A percentile compares a stretch with the other conserved stretches of the same genome.
phyloP scores from a whole-genome alignment of 768 basidiomycete genomes.

The Cyclocybe aegerita region DNA sequence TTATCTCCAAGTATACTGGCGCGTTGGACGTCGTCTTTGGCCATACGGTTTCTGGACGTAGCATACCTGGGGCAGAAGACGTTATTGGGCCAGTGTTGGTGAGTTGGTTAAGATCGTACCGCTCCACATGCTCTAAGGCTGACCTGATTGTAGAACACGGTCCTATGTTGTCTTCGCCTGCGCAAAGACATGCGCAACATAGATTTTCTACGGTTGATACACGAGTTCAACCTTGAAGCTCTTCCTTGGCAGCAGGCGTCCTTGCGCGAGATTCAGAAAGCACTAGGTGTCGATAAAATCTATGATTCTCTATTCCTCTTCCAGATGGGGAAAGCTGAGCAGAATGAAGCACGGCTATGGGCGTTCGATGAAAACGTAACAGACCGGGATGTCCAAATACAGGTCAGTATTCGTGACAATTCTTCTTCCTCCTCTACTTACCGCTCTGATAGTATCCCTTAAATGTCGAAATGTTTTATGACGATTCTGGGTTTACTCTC shows the following conservation, averaged over 20 bases:
- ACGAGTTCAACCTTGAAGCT: constrained; percentile 35
- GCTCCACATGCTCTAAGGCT: neutral
- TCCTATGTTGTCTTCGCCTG: constrained; percentile 42
- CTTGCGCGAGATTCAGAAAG: constrained; percentile 39
- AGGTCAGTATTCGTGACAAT: constrained; percentile 17
- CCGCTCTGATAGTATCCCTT: constrained; percentile 36
- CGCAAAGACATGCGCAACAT: constrained; percentile 22
- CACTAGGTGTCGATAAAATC: constrained; percentile 25
- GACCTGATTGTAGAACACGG: constrained; percentile 36
- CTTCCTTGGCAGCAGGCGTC: constrained; percentile 46
- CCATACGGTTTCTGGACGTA: constrained; percentile 44
- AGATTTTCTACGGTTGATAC: constrained; percentile 35
- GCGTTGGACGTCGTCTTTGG: constrained; percentile 44
- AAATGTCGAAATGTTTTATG: constrained; percentile 40
- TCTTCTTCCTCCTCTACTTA: neutral
- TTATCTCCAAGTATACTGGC: constrained; percentile 26
- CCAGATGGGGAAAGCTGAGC: constrained; percentile 25
- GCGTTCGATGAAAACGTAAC: constrained; percentile 13
- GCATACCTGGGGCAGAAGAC: constrained; percentile 36
- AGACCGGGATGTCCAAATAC: constrained; percentile 21
- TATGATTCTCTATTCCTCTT: constrained; percentile 47
- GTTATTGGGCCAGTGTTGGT: constrained; percentile 49
- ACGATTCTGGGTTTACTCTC: constrained; percentile 26
- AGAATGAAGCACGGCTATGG: constrained; percentile 28
- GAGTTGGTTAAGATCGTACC: constrained; percentile 11